Conservation (phyloP, 2,329 filamentous ascomycete genomes). For the Ascomycota sp. region DNA sequence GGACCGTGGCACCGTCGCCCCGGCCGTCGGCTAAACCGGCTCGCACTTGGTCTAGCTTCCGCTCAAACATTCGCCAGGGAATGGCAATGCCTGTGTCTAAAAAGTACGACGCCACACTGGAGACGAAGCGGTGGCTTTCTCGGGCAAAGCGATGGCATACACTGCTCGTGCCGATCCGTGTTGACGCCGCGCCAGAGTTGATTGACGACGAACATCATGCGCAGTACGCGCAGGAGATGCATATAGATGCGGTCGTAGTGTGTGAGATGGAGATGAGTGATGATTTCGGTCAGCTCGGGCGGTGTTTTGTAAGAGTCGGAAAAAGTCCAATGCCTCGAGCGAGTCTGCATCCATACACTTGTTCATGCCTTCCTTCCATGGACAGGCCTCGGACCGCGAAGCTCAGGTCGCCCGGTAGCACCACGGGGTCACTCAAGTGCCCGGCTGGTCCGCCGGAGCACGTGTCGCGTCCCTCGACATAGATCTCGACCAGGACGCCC, state of each 20-base stretch:
- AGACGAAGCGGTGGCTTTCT: conserved; percentile 65
- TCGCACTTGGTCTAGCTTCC: conserved; percentile 44
- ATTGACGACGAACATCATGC: conserved; percentile 59
- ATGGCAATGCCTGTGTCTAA: conserved; percentile 57
- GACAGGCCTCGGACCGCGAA: conserved; percentile 73
- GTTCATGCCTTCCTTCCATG: conserved; percentile 57
- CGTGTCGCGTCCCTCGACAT: conserved; percentile 16
- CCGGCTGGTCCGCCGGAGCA: too few species aligned
- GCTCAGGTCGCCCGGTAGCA: conserved; percentile 48
- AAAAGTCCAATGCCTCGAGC: conserved; percentile 79
- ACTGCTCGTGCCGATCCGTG: conserved; percentile 17
- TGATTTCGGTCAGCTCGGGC: conserved; percentile 46
- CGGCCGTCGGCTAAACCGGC: conserved; percentile 26
- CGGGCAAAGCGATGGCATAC: conserved; percentile 40
- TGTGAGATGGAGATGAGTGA: conserved; percentile 47
- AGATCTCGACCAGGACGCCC: conserved; percentile 64
- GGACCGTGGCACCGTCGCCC: conserved; percentile 11
- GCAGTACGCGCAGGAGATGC: conserved; percentile 52
- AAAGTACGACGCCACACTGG: conserved; percentile 53
- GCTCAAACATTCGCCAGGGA: conserved; percentile 53
- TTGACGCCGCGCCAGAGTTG: conserved; percentile 40
- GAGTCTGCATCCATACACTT: conserved; percentile 66
- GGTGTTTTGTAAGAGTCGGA: conserved; percentile 72
- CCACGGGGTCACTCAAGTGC: conserved; percentile 6
- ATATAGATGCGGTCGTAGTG: conserved; percentile 80